Conservation (phyloP, 805 yeast genomes). For the Candida ulmi region DNA sequence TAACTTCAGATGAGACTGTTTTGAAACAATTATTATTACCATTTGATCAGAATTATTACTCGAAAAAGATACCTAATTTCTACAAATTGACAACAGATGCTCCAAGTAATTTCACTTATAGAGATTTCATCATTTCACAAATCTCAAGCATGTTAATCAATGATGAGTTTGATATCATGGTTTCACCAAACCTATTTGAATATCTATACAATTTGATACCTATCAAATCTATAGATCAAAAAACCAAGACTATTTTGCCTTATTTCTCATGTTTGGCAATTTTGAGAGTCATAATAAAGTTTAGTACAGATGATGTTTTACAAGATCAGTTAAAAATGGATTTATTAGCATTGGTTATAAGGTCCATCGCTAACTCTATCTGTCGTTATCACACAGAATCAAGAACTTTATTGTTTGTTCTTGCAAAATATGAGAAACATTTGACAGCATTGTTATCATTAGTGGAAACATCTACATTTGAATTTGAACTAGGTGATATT, state of each 20-base stretch:
- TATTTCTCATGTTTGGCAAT: constrained; percentile 44
- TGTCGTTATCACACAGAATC: constrained; percentile 47
- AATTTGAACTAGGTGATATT: constrained; percentile 3
- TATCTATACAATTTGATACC: constrained; percentile 58
- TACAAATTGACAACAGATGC: constrained; percentile 38
- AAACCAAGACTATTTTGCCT: constrained; percentile 34
- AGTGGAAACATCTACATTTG: constrained; percentile 6
- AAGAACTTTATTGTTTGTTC: constrained; percentile 45
- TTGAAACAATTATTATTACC: constrained; percentile 38
- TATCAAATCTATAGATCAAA: constrained; percentile 27
- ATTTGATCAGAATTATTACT: constrained; percentile 36
- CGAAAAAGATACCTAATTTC: constrained; percentile 45
- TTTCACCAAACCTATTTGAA: constrained; percentile 49
- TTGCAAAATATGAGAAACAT: constrained; percentile 32
- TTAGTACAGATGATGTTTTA: constrained; percentile 21
- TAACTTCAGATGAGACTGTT: constrained; percentile 36
- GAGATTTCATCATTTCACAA: constrained; percentile 60
- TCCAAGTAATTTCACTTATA: constrained; percentile 38
- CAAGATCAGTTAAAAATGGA: constrained; percentile 41
- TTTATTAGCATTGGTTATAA: constrained; percentile 50
- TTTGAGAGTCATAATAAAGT: constrained; percentile 32
- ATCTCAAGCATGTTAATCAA: constrained; percentile 36
- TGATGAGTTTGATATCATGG: constrained; percentile 27
- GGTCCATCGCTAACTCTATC: constrained; percentile 48
- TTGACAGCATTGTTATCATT: constrained; percentile 12